Evolutionary conservation across 1,284 basidiomycete genomes (phyloP), one percentile per base, ranked within the genome.

Genomic region (Cryptococcus amylolentus): DNA sequence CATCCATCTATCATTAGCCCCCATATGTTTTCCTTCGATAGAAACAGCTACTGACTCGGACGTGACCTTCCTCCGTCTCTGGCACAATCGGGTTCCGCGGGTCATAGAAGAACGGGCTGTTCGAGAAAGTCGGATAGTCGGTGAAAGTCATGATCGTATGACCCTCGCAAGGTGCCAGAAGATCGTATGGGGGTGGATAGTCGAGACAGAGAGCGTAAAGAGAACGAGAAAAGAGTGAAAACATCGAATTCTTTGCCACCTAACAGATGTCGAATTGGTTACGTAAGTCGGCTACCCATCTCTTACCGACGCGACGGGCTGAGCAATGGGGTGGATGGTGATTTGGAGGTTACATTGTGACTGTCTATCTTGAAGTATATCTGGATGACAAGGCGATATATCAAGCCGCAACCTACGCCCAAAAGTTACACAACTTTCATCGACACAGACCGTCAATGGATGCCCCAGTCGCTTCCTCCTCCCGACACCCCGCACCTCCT

Each of bases 71-170:
- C 56, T 77, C 75, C 35, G 62, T 55, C 56, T 77, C 67, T 16
- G 75, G 67, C 38, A 74, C 56, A 16, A 66, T 63, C n/a, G 73
- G 62, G 49, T 69, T 61, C 37, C 70, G 58, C 51, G 74, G 40
- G 56, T 77, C 75, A 40, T 69, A 76, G 63, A 78, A 78, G 72
- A 78, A 78, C 7, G 77, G 75, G 45, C 68, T 70, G 49, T 76
- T 73, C 27, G 75, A 75, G 56, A 78, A 79, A 7, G 78, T 78
- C n/a, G 70, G 71, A 39, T 61, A 61, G 43, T 73, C 65, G 14
- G 58, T 61, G 27, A 65, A 44, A 13, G 56, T 61, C 51, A 64
- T 60, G 16, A 50, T 61, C 51, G 7, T 18, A 52, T 13, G 5
- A 16, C 20, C 41, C 20, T 42, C 7, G 16, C 16, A 16, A 14